phyloP scores from a whole-genome alignment of 1,139 yeast species.

The Sugiyamaella neomexicana region DNA sequence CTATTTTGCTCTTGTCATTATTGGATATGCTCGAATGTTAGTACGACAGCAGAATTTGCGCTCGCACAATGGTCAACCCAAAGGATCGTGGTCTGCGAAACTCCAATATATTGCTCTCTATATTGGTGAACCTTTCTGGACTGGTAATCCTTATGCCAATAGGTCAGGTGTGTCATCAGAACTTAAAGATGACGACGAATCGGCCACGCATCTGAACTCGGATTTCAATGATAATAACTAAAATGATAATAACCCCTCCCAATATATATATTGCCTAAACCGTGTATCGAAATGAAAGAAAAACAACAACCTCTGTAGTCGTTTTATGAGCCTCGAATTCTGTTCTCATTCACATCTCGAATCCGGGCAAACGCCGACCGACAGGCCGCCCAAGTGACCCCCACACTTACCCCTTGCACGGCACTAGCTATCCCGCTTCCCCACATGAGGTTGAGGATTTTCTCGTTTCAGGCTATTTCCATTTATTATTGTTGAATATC shows the following conservation, averaged over 20 bases:
- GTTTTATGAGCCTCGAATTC: too few species aligned
- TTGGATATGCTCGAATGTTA: constrained; percentile 56
- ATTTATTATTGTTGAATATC: background rate
- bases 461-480: background rate
- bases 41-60: constrained; percentile 40
- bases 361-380: too few species aligned
- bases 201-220: constrained; percentile 11
- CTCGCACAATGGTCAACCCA: constrained; percentile 39
- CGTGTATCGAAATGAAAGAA: too few species aligned
- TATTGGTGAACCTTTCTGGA: constrained; percentile 41
- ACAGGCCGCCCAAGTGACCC: background rate
- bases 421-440: background rate
- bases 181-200: constrained; percentile 12
- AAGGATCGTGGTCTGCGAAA: constrained; percentile 37
- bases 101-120: constrained; percentile 35
- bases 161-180: constrained; percentile 7
- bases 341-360: too few species aligned
- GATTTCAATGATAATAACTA: constrained; percentile 11
- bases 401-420: constrained; percentile 1
- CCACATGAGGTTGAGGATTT: background rate
- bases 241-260: background rate
- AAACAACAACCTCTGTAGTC: too few species aligned
- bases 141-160: constrained; percentile 49
- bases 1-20: constrained; percentile 64
- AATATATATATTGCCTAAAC: background rate